A percentile compares a stretch with the other conserved stretches of the same genome.
phyloP scores from a whole-genome alignment of 192 early-diverging fungal genomes.

The Geranomyces michiganensis region DNA sequence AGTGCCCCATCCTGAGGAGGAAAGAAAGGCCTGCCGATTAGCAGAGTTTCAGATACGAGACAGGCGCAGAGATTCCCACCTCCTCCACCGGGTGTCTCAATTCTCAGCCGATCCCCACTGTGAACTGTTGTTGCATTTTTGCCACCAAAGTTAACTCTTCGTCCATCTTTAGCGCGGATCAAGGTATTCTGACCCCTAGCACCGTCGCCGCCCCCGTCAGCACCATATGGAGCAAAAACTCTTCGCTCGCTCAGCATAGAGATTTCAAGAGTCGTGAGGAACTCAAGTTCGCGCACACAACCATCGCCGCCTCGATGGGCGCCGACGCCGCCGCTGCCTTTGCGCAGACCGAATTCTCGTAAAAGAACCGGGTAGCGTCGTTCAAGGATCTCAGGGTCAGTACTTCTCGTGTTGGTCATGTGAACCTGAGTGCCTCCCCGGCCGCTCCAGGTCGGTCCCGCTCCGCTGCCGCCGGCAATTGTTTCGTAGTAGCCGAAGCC shows the following conservation, averaged over 20 bases:
- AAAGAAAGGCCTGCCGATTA: too few species aligned
- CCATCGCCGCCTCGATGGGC: conserved; percentile 83
- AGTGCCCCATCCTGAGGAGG: too few species aligned
- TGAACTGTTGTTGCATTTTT: conserved; percentile 84
- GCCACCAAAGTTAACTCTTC: conserved; percentile 74
- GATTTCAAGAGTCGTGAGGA: conserved; percentile 81
- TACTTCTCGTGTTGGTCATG: conserved; percentile 98
- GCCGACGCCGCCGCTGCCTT: conserved; percentile 79
- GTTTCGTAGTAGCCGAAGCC: conserved; percentile 98
- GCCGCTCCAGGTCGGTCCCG: conserved; percentile 88
- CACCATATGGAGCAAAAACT: conserved; percentile 85
- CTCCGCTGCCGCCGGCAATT: conserved; percentile 68
- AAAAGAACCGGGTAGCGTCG: conserved; percentile 78
- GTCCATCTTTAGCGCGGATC: conserved; percentile 52
- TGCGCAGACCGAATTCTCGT: conserved; percentile 74
- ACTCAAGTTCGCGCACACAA: conserved; percentile 77
- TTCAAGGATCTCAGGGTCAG: conserved; percentile 95
- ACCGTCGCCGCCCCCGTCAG: conserved; percentile 78
- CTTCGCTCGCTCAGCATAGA: conserved; percentile 92
- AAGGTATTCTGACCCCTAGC: conserved; percentile 75
- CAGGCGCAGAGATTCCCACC: conserved; percentile 40
- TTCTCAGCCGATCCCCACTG: conserved; percentile 78
- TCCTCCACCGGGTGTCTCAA: conserved; percentile 93
- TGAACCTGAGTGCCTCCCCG: conserved; percentile 71
- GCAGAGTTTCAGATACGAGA: too few species aligned